Evolutionary conservation across 1,284 basidiomycete species (phyloP), one percentile per base, ranked within the genome.

Genomic region (Ustilago crameri): DNA sequence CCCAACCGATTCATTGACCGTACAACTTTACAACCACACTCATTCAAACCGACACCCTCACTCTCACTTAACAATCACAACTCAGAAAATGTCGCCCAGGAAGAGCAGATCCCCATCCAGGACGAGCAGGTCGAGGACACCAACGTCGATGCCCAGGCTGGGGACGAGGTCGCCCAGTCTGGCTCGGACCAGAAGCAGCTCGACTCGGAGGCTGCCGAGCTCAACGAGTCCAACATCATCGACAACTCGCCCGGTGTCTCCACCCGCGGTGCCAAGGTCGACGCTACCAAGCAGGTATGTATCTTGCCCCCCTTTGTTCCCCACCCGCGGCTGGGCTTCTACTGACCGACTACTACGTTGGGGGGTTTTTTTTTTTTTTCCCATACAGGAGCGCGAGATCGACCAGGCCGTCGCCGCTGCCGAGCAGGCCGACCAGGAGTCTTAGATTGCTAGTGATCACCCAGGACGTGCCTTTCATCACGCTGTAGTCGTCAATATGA

Each of bases 211-310:
- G 63, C 61, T 23, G 54, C 63, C 27, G 64, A 75, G 40, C 55
- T 75, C 7, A 68, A 75, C 63, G 18, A 43, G 46, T 46, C 45
- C 60, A 75, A 75, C 72, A 71, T 75, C 68, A 67, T 75, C 60
- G 72, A 75, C 44, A 47, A 67, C 61, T 71, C 67, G 30, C 56
- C 67, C 42, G 72, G 68, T 38, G 67, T 71, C 30, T 49, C 52
- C 15, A 75, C 64, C 22, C 67, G 72, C n/a, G 64, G 64, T 48
- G 68, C 60, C 51, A 75, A 75, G 64, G 42, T 63, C 51, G 72
- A 75, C 52, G 63, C 72, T 26, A 60, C 57, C 53, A 67, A 67
- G 48, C 67, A 71, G 68, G 67, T 73, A 53, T 49, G 70, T 63
- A 12, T 7, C 12, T 24, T 5, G 27, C 27, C 17, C 38, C 40